These are phyloP conservation scores for Tilletia setariae DNA, from an alignment of 1,284 basidiomycete species.

Conservation along the genomic window DNA sequence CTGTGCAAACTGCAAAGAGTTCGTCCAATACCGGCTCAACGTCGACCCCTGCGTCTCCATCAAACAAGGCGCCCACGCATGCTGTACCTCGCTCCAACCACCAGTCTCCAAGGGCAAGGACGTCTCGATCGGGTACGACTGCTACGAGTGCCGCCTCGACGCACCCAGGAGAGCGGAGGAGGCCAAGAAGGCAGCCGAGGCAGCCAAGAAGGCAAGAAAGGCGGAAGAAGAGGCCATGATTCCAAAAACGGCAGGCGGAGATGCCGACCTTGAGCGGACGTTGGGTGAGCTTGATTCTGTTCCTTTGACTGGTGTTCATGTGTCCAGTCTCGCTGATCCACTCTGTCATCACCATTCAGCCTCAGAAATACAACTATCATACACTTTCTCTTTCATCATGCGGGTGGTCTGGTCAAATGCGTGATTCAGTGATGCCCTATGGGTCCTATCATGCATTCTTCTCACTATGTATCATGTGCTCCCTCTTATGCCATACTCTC, in stretches of 20 bases:
- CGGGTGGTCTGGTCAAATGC: too few relatives aligned
- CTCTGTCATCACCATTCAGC: too few relatives aligned
- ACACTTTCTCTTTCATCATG: too few relatives aligned
- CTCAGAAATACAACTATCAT: too few relatives aligned
- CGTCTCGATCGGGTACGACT: neutral
- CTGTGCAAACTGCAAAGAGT: neutral
- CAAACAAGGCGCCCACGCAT: neutral
- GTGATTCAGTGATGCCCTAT: too few relatives aligned
- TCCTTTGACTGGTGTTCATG: too few relatives aligned
- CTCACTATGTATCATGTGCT: too few relatives aligned
- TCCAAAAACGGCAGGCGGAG: neutral
- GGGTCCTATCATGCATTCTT: too few relatives aligned
- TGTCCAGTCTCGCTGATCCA: too few relatives aligned
- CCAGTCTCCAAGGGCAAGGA: neutral
- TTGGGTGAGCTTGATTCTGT: too few relatives aligned
- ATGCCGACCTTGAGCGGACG: neutral
- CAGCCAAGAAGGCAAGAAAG: neutral
- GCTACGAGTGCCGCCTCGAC: neutral
- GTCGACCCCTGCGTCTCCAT: slow-evolving; percentile 7
- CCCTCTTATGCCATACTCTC: too few relatives aligned
- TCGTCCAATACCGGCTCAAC: neutral
- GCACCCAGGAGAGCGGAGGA: neutral
- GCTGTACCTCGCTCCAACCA: neutral
- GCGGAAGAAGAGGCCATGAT: neutral
- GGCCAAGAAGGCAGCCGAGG: neutral